Base-by-base conservation (phyloP, 352 stramenopile genomes). In the Phytopythium aichiense region DNA sequence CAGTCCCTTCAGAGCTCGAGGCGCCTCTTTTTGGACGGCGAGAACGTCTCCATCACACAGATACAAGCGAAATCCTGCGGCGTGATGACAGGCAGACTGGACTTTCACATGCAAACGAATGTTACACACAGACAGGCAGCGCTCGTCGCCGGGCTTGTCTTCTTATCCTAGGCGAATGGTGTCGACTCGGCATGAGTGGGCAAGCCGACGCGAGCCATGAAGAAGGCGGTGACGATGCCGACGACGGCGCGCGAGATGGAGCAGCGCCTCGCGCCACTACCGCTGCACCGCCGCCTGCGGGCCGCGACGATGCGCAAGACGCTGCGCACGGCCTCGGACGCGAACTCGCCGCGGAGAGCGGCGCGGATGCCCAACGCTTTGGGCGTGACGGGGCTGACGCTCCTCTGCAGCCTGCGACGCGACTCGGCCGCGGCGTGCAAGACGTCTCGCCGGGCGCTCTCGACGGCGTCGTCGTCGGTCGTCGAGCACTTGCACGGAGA, bases 141-240 rank as follows among this genome's bases (percentile, higher is more conserved):
- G 28, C 28, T 31, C 28, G 28, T 31, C 28, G 35, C 12, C 35
- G 35, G 35, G 35, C 35, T 40, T 40, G 35, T 40, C 35, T 40
- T 40, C 35, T 40, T 40, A 40, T 40, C 9, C 9, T 8, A 40
- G 35, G 35, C 12, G 9, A 8, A 11, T 8, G 6, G 12, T 15
- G 12, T 40, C 35, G 12, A 40, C 35, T 40, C 35, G 35, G 12
- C 35, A 11, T 40, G 35, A 40, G 35, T 40, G 35, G 12, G 12
- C 35, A 40, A 40, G 35, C 35, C 35, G 8, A 40, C 35, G 9
- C 13, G 4, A 7, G 20, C 8, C 7, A 69, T 73, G 59, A 57
- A 55, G 18, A 71, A 74, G 52, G 37, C 67, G 7, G 37, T 43
- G 38, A 71, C 67, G 20, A 56, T 74, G 16, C 67, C 64, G 28